Percentiles rank a stretch among this genome's conserved stretches.
Conservation (phyloP, 371 early-diverging fungal species). For the Dichotomocladium elegans region DNA sequence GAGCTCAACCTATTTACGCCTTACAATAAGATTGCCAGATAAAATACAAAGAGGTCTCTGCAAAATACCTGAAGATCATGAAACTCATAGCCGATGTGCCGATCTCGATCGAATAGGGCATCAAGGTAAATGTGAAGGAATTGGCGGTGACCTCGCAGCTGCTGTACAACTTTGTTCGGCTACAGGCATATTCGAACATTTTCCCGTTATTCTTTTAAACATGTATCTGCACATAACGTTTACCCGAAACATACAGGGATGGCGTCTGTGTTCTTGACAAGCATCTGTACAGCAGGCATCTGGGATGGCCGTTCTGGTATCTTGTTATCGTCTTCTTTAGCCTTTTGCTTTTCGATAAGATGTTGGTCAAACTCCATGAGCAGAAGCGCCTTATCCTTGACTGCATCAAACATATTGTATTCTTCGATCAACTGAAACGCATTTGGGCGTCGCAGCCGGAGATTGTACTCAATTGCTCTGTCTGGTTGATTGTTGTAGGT, state of each 20-base stretch:
- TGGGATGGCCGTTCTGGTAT: slow-evolving; percentile 19
- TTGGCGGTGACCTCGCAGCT: slow-evolving; percentile 48
- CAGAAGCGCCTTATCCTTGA: slow-evolving; percentile 72
- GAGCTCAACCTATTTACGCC: slow-evolving; percentile 77
- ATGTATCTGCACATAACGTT: not conserved
- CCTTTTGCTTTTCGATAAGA: slow-evolving; percentile 34
- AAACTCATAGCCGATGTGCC: slow-evolving; percentile 72
- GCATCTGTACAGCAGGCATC: slow-evolving; percentile 68
- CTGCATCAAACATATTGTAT: slow-evolving; percentile 76
- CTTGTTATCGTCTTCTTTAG: slow-evolving; percentile 1
- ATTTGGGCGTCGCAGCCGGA: slow-evolving; percentile 66
- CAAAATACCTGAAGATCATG: slow-evolving; percentile 68
- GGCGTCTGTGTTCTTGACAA: slow-evolving; percentile 81
- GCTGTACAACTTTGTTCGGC: slow-evolving; percentile 65
- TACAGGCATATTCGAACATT: slow-evolving; percentile 9
- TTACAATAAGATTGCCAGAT: no score
- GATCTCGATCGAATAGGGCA: slow-evolving; percentile 74
- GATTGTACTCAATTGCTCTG: slow-evolving; percentile 76
- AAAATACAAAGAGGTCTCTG: not conserved
- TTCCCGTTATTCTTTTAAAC: not conserved
- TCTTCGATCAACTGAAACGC: slow-evolving; percentile 73
- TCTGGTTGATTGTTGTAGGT: slow-evolving; percentile 67
- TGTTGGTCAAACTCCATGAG: slow-evolving; percentile 83
- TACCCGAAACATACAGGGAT: slow-evolving; percentile 57
- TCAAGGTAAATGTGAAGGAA: slow-evolving; percentile 87